Evolutionary conservation across 2,329 filamentous ascomycete species (phyloP).

Genomic region (Aaosphaeria pasadenensis): DNA sequence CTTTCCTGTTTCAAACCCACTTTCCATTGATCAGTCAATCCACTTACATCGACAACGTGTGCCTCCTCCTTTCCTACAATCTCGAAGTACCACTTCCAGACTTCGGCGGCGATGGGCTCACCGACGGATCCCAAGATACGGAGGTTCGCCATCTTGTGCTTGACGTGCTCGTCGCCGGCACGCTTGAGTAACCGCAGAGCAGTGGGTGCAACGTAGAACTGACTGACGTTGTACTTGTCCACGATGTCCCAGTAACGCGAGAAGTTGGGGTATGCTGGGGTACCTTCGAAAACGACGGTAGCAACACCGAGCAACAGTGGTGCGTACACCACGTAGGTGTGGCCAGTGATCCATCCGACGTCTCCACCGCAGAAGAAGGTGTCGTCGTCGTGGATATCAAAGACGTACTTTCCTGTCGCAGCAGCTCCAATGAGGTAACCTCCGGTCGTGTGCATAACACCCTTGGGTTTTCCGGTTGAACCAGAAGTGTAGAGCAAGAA

Average conservation of each 20-base stretch:
- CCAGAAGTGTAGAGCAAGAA: constrained; percentile 98
- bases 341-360: constrained; percentile 98
- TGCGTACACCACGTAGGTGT: constrained; percentile 97
- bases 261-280: constrained; percentile 95
- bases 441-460: constrained; percentile 94
- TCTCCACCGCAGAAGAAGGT: constrained; percentile 97
- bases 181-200: constrained; percentile 91
- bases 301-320: constrained; percentile 89
- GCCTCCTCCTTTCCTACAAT: constrained; percentile 89
- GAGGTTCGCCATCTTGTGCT: constrained; percentile 83
- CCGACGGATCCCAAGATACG: constrained; percentile 92
- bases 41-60: constrained; percentile 87
- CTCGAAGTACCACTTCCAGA: constrained; percentile 99
- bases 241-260: constrained; percentile 99
- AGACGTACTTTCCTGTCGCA: constrained; percentile 94
- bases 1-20: not conserved
- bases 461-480: constrained; percentile 97
- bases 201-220: constrained; percentile 97
- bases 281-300: constrained; percentile 97
- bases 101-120: constrained; percentile 94
- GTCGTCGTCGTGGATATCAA: constrained; percentile 93
- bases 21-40: not conserved
- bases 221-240: constrained; percentile 89
- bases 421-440: constrained; percentile 95
- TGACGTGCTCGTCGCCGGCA: constrained; percentile 88